Evolutionary conservation across 106 monocot species (phyloP).

Genomic region (Agapanthus africanus): DNA sequence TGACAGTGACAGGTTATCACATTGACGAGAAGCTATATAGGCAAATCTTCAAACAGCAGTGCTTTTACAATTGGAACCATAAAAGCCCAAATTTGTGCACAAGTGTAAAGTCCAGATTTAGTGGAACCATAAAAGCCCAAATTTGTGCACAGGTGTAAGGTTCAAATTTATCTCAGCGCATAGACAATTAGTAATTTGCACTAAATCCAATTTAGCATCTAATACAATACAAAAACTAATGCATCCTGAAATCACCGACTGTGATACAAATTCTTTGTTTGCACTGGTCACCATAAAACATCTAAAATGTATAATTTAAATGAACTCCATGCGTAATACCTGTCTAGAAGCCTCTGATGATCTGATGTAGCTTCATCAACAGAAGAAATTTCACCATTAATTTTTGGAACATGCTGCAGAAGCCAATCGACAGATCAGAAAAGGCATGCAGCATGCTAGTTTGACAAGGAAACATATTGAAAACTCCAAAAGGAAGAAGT

Average conservation of each 20-base stretch:
- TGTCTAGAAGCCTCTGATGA: conserved; percentile 69
- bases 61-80: neutral
- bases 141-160: no score
- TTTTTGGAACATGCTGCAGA: conserved; percentile 57
- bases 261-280: neutral
- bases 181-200: neutral
- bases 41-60: neutral
- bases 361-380: conserved; percentile 72
- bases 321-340: conserved; percentile 19
- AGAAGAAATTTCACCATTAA: conserved; percentile 70
- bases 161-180: no score
- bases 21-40: neutral
- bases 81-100: neutral
- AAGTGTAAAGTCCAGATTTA: neutral
- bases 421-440: conserved; percentile 3
- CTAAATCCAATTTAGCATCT: neutral
- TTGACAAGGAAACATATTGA: no score
- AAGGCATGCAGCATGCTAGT: neutral
- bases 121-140: no score
- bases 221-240: neutral
- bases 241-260: neutral
- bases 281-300: neutral
- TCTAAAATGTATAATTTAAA: neutral
- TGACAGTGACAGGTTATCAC: neutral
- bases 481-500: no score